Evolutionary conservation across 1,284 basidiomycete genomes (phyloP).

Genomic region (Naganishia cerealis): DNA sequence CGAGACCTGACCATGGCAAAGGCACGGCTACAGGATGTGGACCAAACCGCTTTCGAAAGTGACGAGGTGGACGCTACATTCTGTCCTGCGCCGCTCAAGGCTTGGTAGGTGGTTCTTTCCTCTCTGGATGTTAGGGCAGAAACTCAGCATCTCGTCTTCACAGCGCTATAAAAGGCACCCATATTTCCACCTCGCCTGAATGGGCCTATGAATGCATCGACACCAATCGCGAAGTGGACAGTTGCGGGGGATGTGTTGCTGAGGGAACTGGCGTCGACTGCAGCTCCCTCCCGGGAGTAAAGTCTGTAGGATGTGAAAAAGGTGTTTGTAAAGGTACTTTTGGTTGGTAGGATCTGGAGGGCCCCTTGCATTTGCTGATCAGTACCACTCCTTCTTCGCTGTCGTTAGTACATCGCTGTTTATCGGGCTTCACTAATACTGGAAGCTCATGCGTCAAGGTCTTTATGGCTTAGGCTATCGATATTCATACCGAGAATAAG

Average conservation of each 20-base stretch:
- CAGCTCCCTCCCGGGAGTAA: constrained; percentile 63
- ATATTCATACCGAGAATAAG: not conserved
- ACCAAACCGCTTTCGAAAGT: not conserved
- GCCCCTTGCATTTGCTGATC: not conserved
- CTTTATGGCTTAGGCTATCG: not conserved
- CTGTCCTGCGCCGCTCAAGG: constrained; percentile 21
- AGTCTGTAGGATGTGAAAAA: constrained; percentile 67
- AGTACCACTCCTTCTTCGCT: not conserved
- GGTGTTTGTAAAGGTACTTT: constrained; percentile 63
- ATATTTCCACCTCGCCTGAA: constrained; percentile 10
- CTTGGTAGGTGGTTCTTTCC: not conserved
- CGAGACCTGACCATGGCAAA: not conserved
- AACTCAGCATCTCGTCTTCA: not conserved
- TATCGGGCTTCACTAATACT: constrained; percentile 6
- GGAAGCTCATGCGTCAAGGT: constrained; percentile 22
- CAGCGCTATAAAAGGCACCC: constrained; percentile 4
- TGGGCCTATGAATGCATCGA: constrained; percentile 55
- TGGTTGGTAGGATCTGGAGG: constrained; percentile 6
- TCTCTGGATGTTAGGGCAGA: not conserved
- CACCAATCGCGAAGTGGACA: constrained; percentile 50
- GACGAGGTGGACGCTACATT: constrained; percentile 15
- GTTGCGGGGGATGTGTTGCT: constrained; percentile 71
- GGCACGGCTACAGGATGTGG: not conserved
- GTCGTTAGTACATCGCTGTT: constrained; percentile 4
- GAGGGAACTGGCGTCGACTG: constrained; percentile 69